Conservation (phyloP, 495 filamentous ascomycete genomes). For the Platismatia glauca region DNA sequence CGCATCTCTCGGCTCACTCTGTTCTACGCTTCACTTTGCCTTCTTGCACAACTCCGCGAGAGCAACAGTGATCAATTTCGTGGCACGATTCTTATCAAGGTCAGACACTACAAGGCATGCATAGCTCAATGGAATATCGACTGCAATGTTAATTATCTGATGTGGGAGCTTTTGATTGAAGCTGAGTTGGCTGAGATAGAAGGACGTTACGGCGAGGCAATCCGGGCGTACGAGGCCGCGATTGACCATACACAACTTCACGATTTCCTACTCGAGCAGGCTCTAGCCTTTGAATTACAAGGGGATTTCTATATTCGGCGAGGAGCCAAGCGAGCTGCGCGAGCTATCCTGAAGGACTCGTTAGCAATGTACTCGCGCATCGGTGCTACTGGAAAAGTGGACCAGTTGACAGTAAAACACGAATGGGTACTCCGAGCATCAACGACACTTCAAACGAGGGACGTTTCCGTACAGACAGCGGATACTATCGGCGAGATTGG, state of each 20-base stretch:
- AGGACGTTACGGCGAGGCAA: conserved; percentile 50
- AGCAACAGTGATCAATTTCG: conserved; percentile 41
- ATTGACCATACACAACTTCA: conserved; percentile 74
- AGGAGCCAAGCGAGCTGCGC: conserved; percentile 63
- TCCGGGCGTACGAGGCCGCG: conserved; percentile 62
- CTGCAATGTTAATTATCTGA: conserved; percentile 69
- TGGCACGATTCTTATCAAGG: conserved; percentile 45
- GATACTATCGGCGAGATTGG: conserved; percentile 38
- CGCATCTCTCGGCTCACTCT: conserved; percentile 54
- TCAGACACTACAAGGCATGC: conserved; percentile 49
- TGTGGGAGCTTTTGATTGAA: conserved; percentile 66
- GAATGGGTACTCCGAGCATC: conserved; percentile 59
- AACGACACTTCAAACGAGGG: conserved; percentile 50
- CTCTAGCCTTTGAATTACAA: conserved; percentile 64
- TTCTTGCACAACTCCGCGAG: conserved; percentile 53
- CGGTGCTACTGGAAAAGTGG: conserved; percentile 61
- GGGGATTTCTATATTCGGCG: conserved; percentile 64
- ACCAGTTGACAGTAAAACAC: conserved; percentile 24
- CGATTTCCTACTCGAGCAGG: conserved; percentile 71
- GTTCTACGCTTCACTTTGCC: conserved; percentile 62
- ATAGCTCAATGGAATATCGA: conserved; percentile 60
- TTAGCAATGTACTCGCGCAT: conserved; percentile 65
- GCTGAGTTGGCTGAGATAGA: conserved; percentile 62
- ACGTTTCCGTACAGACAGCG: conserved; percentile 67
- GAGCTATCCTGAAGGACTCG: conserved; percentile 60